phyloP scores from a whole-genome alignment of 257 asterid genomes.

The Phtheirospermum japonicum region DNA sequence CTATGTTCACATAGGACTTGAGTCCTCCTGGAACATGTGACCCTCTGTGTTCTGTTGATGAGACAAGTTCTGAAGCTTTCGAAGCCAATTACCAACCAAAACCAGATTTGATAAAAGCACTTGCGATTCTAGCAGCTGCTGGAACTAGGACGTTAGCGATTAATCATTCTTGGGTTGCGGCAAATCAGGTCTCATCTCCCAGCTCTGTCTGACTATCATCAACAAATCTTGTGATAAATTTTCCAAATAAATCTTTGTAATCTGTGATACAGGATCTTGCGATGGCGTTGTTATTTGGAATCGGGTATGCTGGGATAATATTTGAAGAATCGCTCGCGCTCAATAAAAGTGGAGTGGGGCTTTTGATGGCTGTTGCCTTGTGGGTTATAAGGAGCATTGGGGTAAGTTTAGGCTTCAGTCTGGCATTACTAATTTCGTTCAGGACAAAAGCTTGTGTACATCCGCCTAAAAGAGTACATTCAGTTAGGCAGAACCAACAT shows the following conservation, averaged over 20 bases:
- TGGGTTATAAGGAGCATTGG: slow-evolving; percentile 95
- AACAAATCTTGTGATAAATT: background rate
- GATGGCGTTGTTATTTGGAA: slow-evolving; percentile 78
- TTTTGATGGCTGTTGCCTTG: slow-evolving; percentile 92
- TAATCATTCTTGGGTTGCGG: slow-evolving; percentile 96
- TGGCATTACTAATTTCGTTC: slow-evolving; percentile 14
- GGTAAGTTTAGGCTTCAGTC: slow-evolving; percentile 41
- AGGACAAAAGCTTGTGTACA: background rate
- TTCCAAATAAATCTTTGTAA: background rate
- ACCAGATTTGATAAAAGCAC: slow-evolving; percentile 81
- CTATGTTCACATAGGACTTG: slow-evolving; percentile 35
- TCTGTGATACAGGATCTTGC: slow-evolving; percentile 74
- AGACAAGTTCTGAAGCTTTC: slow-evolving; percentile 67
- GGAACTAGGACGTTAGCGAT: slow-evolving; percentile 85
- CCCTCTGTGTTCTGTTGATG: slow-evolving; percentile 92
- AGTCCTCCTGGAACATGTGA: slow-evolving; percentile 77
- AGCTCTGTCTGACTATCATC: background rate
- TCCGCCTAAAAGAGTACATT: too few species aligned
- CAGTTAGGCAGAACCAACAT: too few species aligned
- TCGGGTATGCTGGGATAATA: slow-evolving; percentile 93
- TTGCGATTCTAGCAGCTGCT: slow-evolving; percentile 80
- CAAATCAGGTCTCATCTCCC: slow-evolving; percentile 63
- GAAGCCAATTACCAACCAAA: slow-evolving; percentile 72
- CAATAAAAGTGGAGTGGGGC: slow-evolving; percentile 98
- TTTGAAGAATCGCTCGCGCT: slow-evolving; percentile 96